Evolutionary conservation across 371 early-diverging fungal genomes (phyloP).

Genomic region (Conidiobolus incongruus): DNA sequence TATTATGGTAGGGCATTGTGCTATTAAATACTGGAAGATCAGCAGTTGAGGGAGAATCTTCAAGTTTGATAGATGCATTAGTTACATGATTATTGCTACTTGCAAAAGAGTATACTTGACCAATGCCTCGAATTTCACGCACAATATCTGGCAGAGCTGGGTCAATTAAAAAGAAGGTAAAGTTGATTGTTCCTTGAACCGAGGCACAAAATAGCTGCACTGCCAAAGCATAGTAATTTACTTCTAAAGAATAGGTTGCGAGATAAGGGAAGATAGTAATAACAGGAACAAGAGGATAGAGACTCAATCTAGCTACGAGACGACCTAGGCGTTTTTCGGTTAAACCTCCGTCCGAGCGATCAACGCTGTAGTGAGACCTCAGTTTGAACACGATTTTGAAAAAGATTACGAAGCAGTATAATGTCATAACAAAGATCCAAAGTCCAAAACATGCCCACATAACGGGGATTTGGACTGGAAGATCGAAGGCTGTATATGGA

Average conservation of each 20-base stretch:
- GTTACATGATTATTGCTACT: no score
- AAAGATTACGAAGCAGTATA: not conserved
- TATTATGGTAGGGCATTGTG: no score
- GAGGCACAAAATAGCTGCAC: not conserved
- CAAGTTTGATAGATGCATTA: no score
- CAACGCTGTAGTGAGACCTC: not conserved
- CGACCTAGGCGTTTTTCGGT: no score
- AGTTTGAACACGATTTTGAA: not conserved
- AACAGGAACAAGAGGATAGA: constrained; percentile 1
- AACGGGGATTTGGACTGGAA: not conserved
- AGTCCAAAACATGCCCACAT: not conserved
- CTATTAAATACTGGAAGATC: no score
- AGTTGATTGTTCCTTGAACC: constrained; percentile 1
- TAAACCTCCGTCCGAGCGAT: not conserved
- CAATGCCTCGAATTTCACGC: no score
- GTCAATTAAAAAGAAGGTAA: constrained; percentile 3
- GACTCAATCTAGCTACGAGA: not conserved
- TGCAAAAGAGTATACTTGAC: no score
- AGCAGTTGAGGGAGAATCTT: no score
- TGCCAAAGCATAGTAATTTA: no score
- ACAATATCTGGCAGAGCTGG: not conserved
- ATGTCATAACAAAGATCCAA: not conserved
- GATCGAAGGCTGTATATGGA: not conserved
- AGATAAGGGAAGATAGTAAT: constrained; percentile 2
- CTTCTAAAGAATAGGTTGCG: no score